A percentile compares a stretch with the other conserved stretches of the same genome.
Conservation (phyloP, 2,329 filamentous ascomycete species). For the Phialophora expanda region DNA sequence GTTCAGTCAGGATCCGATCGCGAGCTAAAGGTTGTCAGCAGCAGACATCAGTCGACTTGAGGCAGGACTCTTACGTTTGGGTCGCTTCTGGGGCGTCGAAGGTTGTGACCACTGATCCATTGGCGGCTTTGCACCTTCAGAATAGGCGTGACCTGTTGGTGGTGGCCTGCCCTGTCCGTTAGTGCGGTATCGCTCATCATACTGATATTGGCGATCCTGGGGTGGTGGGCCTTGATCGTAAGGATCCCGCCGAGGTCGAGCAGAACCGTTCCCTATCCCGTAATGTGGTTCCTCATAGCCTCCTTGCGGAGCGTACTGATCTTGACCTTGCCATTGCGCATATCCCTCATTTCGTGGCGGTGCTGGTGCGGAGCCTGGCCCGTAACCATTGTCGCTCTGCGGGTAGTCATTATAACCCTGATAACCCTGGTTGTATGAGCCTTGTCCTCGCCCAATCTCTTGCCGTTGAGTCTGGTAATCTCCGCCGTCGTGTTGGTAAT, state of each 20-base stretch:
- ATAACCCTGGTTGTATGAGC: slow-evolving; percentile 28
- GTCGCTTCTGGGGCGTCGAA: slow-evolving; percentile 41
- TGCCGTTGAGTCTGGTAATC: slow-evolving; percentile 32
- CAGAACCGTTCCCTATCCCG: slow-evolving; percentile 14
- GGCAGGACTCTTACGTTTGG: slow-evolving; percentile 38
- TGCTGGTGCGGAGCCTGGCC: slow-evolving; percentile 11
- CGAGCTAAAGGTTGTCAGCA: slow-evolving; percentile 37
- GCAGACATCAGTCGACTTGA: slow-evolving; percentile 5
- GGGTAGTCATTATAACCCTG: slow-evolving; percentile 30
- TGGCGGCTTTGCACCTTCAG: slow-evolving; percentile 20
- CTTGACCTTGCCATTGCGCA: slow-evolving; percentile 28
- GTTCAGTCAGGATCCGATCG: slow-evolving; percentile 39
- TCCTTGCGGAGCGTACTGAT: slow-evolving; percentile 29
- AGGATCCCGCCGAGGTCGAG: slow-evolving; percentile 15
- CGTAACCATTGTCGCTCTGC: slow-evolving; percentile 27
- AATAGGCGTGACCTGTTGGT: slow-evolving; percentile 19
- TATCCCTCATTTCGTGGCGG: slow-evolving; percentile 25
- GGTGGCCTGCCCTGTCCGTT: slow-evolving; percentile 30
- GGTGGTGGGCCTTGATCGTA: slow-evolving; percentile 26
- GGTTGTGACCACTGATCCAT: slow-evolving; percentile 26
- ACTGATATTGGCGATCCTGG: slow-evolving; percentile 31
- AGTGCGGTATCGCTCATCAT: slow-evolving; percentile 37
- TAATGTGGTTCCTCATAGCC: slow-evolving; percentile 25
- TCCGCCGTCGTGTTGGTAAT: slow-evolving; percentile 30
- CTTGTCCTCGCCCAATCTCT: slow-evolving; percentile 27